Evolutionary conservation across 441 rosid genomes (phyloP).

Genomic region (Arabidopsis hybrid): DNA sequence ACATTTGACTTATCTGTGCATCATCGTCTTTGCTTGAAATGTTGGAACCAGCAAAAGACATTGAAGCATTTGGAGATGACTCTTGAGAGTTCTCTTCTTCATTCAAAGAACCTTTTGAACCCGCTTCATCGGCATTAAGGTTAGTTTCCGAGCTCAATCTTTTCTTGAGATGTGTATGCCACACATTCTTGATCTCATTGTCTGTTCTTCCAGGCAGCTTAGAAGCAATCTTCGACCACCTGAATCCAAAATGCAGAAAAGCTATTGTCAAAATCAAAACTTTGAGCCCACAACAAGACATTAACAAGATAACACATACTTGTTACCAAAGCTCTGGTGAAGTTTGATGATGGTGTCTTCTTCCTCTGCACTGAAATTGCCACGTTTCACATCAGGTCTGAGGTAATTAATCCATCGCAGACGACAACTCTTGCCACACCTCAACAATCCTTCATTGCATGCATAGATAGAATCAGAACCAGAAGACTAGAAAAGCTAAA

Average conservation of each 20-base stretch:
- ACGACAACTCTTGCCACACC: conserved; percentile 84
- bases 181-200: conserved; percentile 74
- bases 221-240: conserved; percentile 73
- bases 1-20: conserved; percentile 28
- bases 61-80: conserved; percentile 42
- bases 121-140: conserved; percentile 31
- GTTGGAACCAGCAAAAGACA: conserved; percentile 49
- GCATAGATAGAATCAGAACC: conserved; percentile 17
- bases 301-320: conserved; percentile 42
- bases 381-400: conserved; percentile 73
- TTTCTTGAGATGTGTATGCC: conserved; percentile 72
- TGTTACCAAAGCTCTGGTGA: conserved; percentile 66
- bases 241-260: conserved; percentile 14
- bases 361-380: conserved; percentile 66
- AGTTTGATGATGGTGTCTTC: conserved; percentile 61
- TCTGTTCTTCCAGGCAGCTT: conserved; percentile 61
- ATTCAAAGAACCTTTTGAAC: conserved; percentile 29
- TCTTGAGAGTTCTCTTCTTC: conserved; percentile 37
- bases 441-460: conserved; percentile 54
- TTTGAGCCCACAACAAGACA: conserved; percentile 1
- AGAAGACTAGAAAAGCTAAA: not conserved
- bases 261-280: not conserved
- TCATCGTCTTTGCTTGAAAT: conserved; percentile 44
- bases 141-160: conserved; percentile 48
- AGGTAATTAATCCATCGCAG: conserved; percentile 79